Percentiles rank a stretch among this genome's conserved stretches.
phyloP scores from a whole-genome alignment of 257 asterid species.

The Paraleonurus japonicus region DNA sequence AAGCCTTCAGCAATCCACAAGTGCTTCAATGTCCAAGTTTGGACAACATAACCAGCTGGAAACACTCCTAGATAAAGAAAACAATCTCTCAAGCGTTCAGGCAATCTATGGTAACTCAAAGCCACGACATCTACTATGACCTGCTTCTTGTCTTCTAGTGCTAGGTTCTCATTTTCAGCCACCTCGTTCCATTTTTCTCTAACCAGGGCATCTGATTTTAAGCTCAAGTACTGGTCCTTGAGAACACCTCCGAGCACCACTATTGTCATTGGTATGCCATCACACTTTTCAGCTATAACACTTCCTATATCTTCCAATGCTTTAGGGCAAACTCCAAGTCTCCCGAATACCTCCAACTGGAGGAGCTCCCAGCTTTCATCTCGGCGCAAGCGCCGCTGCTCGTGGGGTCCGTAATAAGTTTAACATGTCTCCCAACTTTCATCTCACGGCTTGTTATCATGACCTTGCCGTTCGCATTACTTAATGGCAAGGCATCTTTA shows the following conservation, averaged over 20 bases:
- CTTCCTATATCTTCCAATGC: background rate
- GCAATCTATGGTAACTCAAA: background rate
- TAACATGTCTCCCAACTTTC: conserved; percentile 33
- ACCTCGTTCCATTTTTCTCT: conserved; percentile 24
- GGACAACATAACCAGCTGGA: background rate
- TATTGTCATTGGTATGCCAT: background rate
- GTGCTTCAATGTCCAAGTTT: background rate
- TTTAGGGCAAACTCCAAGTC: background rate
- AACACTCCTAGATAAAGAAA: background rate
- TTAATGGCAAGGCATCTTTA: conserved; percentile 26
- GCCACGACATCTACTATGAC: background rate
- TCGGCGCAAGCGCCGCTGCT: background rate
- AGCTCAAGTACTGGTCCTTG: background rate
- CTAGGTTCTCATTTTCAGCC: background rate
- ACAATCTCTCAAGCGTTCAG: background rate
- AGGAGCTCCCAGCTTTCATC: background rate
- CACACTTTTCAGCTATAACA: background rate
- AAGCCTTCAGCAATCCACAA: conserved; percentile 19
- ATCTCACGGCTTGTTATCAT: conserved; percentile 44
- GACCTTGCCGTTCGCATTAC: conserved; percentile 30
- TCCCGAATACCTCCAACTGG: background rate
- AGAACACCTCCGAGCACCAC: background rate
- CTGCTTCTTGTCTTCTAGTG: background rate
- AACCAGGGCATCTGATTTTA: background rate
- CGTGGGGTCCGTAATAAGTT: conserved; percentile 27